Percentiles rank a stretch among this genome's conserved stretches.
Evolutionary conservation across 495 filamentous ascomycete species (phyloP).

Genomic region (Penicillium turbatum): DNA sequence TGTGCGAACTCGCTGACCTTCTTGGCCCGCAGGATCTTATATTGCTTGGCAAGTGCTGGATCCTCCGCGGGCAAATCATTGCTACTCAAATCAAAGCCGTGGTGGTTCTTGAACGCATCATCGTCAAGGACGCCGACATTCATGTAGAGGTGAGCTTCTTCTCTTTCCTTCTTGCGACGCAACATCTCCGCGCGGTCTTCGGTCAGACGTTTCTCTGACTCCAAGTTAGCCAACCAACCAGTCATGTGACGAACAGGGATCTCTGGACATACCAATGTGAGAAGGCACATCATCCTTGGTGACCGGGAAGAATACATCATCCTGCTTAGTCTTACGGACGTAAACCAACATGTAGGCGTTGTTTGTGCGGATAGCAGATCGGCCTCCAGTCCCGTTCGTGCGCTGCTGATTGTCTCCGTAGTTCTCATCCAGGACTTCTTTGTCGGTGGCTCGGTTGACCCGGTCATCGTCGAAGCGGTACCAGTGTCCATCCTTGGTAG

Average conservation of each 20-base stretch:
- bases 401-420: constrained; percentile 83
- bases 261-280: constrained; percentile 64
- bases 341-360: constrained; percentile 99
- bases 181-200: constrained; percentile 76
- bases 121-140: constrained; percentile 75
- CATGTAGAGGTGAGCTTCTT: constrained; percentile 91
- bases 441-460: constrained; percentile 85
- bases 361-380: constrained; percentile 63
- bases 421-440: constrained; percentile 93
- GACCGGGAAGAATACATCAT: constrained; percentile 73
- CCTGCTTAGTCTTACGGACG: constrained; percentile 76
- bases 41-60: constrained; percentile 50
- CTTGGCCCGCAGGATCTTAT: constrained; percentile 66
- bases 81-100: constrained; percentile 78
- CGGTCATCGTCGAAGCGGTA: constrained; percentile 97
- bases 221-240: constrained; percentile 2
- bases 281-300: constrained; percentile 69
- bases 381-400: constrained; percentile 54
- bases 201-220: constrained; percentile 60
- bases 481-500: constrained; percentile 85
- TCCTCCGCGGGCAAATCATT: constrained; percentile 67
- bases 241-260: background rate
- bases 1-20: constrained; percentile 70
- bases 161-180: constrained; percentile 73
- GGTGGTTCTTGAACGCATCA: constrained; percentile 69